Conservation (phyloP, 192 early-diverging fungal genomes). For the Coemansia sp. region DNA sequence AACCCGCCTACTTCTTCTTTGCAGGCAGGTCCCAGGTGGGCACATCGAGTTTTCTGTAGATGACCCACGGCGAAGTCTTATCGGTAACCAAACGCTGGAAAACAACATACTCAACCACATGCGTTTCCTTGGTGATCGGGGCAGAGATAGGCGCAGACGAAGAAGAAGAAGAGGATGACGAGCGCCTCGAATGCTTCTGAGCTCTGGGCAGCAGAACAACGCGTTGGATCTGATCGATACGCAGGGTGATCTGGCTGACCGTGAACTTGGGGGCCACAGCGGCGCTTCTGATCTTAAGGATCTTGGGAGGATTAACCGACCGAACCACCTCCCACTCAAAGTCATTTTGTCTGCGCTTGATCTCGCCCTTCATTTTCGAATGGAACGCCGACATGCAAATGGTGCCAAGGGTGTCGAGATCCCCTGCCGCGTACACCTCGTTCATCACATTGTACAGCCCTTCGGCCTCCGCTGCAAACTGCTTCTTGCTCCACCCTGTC, state of each 20-base stretch:
- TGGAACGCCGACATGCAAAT: conserved; percentile 65
- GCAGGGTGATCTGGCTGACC: conserved; percentile 65
- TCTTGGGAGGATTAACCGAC: conserved; percentile 56
- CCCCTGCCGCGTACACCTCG: conserved; percentile 66
- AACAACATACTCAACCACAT: conserved; percentile 69
- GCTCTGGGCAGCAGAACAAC: conserved; percentile 12
- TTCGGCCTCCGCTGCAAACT: conserved; percentile 62
- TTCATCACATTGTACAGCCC: conserved; percentile 67
- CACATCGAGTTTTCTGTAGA: conserved; percentile 63
- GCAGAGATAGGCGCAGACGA: background rate
- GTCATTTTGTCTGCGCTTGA: conserved; percentile 57
- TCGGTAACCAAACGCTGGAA: conserved; percentile 66
- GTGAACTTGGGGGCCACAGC: conserved; percentile 48
- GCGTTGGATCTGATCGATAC: conserved; percentile 67
- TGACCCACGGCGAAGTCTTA: conserved; percentile 61
- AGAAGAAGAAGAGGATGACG: conserved; percentile 35
- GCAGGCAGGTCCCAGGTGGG: conserved; percentile 40
- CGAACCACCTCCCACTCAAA: conserved; percentile 67
- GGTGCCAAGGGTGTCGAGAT: conserved; percentile 56
- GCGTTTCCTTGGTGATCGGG: conserved; percentile 44
- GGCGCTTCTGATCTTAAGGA: conserved; percentile 62
- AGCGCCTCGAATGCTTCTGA: conserved; percentile 28
- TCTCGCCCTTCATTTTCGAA: conserved; percentile 61
- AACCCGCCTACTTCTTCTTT: background rate
- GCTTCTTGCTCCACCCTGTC: conserved; percentile 53